Evolutionary conservation across 352 stramenopile genomes (phyloP).

Genomic region (Thraustotheca clavata): DNA sequence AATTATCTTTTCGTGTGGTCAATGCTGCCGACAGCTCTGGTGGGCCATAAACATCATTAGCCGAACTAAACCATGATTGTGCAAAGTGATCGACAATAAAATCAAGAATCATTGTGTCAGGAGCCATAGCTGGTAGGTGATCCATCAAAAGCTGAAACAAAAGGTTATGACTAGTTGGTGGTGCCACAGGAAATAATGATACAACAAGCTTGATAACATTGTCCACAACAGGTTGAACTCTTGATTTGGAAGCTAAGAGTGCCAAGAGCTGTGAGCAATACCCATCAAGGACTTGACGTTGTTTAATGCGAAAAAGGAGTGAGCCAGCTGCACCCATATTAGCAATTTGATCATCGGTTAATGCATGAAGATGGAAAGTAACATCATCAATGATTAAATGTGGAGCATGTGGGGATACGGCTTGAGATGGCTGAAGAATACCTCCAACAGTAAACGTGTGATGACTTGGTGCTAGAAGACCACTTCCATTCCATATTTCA

Average conservation of each 20-base stretch:
- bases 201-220: neutral
- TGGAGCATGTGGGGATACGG: neutral
- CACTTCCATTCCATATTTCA: neutral
- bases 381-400: conserved; percentile 15
- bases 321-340: conserved; percentile 26
- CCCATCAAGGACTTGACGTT: conserved; percentile 24
- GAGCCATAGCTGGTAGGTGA: neutral
- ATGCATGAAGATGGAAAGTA: conserved; percentile 4
- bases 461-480: neutral
- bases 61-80: conserved; percentile 4
- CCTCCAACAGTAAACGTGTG: conserved; percentile 17
- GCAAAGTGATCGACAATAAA: conserved; percentile 1
- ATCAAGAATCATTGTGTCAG: neutral
- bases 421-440: neutral
- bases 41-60: neutral
- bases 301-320: conserved; percentile 36
- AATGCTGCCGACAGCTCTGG: neutral
- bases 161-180: neutral
- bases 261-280: conserved; percentile 30
- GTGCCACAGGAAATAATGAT: neutral
- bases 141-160: neutral
- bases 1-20: conserved; percentile 7
- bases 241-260: conserved; percentile 23
- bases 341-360: conserved; percentile 20
- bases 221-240: neutral